Conservation (phyloP, 345 rosid genomes). For the Brassica cretica region DNA sequence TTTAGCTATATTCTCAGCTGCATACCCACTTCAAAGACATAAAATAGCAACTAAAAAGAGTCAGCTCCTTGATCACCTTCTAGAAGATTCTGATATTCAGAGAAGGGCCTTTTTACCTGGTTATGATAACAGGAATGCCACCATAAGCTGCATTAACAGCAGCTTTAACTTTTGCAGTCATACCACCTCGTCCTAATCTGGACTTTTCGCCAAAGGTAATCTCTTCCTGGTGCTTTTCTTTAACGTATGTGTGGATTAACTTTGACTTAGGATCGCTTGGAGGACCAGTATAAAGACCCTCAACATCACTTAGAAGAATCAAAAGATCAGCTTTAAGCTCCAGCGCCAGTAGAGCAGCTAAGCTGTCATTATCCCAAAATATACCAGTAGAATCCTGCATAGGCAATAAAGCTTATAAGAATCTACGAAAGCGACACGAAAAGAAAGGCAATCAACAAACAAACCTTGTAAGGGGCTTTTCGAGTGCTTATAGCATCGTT, state of each 20-base stretch:
- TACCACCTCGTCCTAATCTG: constrained; percentile 95
- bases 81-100: background rate
- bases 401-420: background rate
- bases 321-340: constrained; percentile 96
- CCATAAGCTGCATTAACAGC: constrained; percentile 86
- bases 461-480: constrained; percentile 97
- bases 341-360: constrained; percentile 86
- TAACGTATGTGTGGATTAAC: constrained; percentile 79
- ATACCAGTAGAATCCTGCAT: constrained; percentile 98
- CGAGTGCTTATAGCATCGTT: constrained; percentile 97
- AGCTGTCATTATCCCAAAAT: constrained; percentile 99
- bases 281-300: constrained; percentile 96
- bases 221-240: constrained; percentile 75
- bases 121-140: constrained; percentile 91
- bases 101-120: constrained; percentile 55
- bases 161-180: constrained; percentile 98
- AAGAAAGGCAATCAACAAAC: constrained; percentile 40
- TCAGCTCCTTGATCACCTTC: constrained; percentile 1
- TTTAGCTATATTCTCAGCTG: constrained; percentile 65
- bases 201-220: constrained; percentile 97
- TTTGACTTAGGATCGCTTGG: constrained; percentile 86
- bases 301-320: constrained; percentile 90
- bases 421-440: background rate
- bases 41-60: background rate
- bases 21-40: constrained; percentile 67